phyloP scores from a whole-genome alignment of 352 stramenopile species.

The Globisporangium emineosum region DNA sequence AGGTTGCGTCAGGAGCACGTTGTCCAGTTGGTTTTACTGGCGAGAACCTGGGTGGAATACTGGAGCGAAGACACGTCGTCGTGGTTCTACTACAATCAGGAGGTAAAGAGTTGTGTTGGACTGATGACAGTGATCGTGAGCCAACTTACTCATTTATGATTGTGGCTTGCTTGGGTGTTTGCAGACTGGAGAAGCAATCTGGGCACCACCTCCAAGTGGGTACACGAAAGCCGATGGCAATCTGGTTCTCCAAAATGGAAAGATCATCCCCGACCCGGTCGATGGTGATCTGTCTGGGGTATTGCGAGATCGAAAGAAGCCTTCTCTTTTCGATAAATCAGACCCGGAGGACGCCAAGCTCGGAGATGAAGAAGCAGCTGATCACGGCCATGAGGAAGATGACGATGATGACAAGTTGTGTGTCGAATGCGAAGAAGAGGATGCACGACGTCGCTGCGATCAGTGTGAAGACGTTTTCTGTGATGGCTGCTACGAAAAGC shows the following conservation, averaged over 20 bases:
- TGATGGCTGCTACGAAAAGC: conserved; percentile 67
- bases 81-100: conserved; percentile 81
- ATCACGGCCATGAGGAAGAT: conserved; percentile 20
- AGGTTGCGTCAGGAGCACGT: conserved; percentile 30
- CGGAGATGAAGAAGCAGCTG: not conserved
- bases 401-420: conserved; percentile 67
- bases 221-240: conserved; percentile 70
- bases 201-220: conserved; percentile 57
- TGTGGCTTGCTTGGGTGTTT: not conserved
- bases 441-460: conserved; percentile 56
- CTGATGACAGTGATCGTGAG: not conserved
- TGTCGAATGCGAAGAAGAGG: conserved; percentile 77
- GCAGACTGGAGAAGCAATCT: conserved; percentile 66
- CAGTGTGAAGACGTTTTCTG: conserved; percentile 83
- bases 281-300: conserved; percentile 36
- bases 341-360: conserved; percentile 1
- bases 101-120: conserved; percentile 20
- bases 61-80: conserved; percentile 69
- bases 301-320: conserved; percentile 22
- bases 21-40: conserved; percentile 37
- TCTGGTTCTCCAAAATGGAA: conserved; percentile 67
- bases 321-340: conserved; percentile 11
- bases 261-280: conserved; percentile 51
- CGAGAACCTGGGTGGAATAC: conserved; percentile 64
- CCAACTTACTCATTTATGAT: not conserved